Percentiles rank a stretch among this genome's conserved stretches.
phyloP scores from a whole-genome alignment of 2,329 filamentous ascomycete species.

The Clathrospora elynae region DNA sequence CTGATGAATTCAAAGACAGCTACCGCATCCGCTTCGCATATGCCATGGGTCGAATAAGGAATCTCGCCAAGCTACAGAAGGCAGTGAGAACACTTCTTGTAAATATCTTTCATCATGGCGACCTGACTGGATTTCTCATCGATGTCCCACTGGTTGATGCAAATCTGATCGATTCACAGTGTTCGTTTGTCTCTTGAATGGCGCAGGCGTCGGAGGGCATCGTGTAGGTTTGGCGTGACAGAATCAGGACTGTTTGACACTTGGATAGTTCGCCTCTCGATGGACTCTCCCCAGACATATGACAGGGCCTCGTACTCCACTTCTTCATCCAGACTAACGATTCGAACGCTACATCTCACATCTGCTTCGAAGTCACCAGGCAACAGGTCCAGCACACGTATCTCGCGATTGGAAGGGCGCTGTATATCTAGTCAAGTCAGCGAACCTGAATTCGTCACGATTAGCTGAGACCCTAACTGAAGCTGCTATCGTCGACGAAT shows the following conservation, averaged over 20 bases:
- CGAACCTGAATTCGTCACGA: not conserved
- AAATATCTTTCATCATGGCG: conserved; percentile 35
- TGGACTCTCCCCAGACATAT: conserved; percentile 27
- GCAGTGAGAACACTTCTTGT: conserved; percentile 22
- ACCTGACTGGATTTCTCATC: conserved; percentile 33
- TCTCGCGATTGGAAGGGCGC: conserved; percentile 7
- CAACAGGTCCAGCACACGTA: conserved; percentile 16
- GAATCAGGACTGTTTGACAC: conserved; percentile 9
- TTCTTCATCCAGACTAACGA: conserved; percentile 6
- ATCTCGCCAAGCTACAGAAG: conserved; percentile 36
- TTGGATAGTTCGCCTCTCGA: conserved; percentile 10
- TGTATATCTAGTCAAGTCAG: not conserved
- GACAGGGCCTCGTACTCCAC: conserved; percentile 24
- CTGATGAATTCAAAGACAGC: conserved; percentile 22
- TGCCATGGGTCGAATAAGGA: not conserved
- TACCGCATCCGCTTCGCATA: conserved; percentile 5
- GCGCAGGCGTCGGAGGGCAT: conserved; percentile 24
- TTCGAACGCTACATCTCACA: conserved; percentile 10
- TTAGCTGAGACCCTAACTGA: too few species aligned
- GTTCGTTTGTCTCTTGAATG: conserved; percentile 3
- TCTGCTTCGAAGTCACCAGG: conserved; percentile 8
- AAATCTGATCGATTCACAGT: conserved; percentile 38
- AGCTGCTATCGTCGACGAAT: too few species aligned
- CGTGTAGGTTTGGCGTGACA: conserved; percentile 23
- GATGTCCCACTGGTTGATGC: conserved; percentile 35